Base-by-base conservation (phyloP, 441 rosid species). In the Euphorbia schlechtendalii region DNA sequence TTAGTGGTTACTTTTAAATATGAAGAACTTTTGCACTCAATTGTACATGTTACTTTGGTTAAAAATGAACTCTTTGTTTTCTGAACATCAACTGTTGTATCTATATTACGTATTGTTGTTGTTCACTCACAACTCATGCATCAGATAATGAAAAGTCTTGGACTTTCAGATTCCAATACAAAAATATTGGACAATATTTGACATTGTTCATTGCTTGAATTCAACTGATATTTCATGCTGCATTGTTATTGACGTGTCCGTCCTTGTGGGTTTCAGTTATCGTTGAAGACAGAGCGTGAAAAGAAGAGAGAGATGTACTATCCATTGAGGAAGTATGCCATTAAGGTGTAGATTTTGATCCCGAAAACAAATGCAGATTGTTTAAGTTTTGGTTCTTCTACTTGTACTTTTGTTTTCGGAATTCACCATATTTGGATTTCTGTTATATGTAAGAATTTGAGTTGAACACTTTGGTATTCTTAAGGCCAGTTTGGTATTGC, bases 261-360 rank as follows among this genome's bases (percentile, higher is more conserved):
- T 24, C 36, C 46, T 21, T 41, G 0, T 69, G 41, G 34, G 13
- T 15, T 69, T 14, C 36, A 74, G 77, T 58, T 59, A 65, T 73
- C 71, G 7, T 49, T 66, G 68, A 74, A 66, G 71, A 74, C 77
- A 3, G 71, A 69, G 20, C 74, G 74, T 13, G 73, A 74, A 64
- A 69, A 70, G 74, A 69, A 69, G 65, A 61, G 52, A 64, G 74
- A 74, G 56, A 69, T 65, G 65, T 70, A 74, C 38, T 74, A 65
- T 43, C 77, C 77, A 7, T 21, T 61, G 59, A 65, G 77, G 56
- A 74, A 69, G 58, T 74, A 65, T 40, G 73, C 73, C 30, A 69
- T 69, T 52, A 74, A 62, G 43, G 77, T 51, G 51, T 74, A 74
- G 22, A 45, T n/a, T 61, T 17, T 22, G 30, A 27, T 27, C 17